Conservation (phyloP, 2,329 filamentous ascomycete genomes). For the Clonostachys byssicola region DNA sequence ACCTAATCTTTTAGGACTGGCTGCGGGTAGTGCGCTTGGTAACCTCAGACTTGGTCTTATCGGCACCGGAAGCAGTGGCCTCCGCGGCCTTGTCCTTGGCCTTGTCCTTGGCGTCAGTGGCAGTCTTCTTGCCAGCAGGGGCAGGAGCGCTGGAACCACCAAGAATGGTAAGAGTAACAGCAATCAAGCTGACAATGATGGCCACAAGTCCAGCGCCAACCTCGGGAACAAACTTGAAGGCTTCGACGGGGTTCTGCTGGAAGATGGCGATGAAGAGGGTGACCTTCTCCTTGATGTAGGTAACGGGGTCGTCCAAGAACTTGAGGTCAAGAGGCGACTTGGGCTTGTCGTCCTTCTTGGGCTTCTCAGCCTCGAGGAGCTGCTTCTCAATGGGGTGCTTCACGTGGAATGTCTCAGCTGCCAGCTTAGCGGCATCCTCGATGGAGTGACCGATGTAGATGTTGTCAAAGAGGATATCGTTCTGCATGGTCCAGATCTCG, state of each 20-base stretch:
- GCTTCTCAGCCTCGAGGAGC: slow-evolving; percentile 73
- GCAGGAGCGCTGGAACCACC: slow-evolving; percentile 57
- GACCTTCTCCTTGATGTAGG: slow-evolving; percentile 87
- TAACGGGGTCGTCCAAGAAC: slow-evolving; percentile 88
- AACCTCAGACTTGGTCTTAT: slow-evolving; percentile 72
- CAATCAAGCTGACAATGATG: slow-evolving; percentile 64
- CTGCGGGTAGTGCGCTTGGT: slow-evolving; percentile 57
- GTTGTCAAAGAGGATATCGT: slow-evolving; percentile 98
- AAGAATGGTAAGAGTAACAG: slow-evolving; percentile 65
- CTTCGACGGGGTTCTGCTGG: slow-evolving; percentile 77
- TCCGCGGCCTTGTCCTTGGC: slow-evolving; percentile 62
- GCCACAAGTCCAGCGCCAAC: slow-evolving; percentile 77
- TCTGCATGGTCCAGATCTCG: slow-evolving; percentile 99
- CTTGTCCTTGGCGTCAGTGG: slow-evolving; percentile 62
- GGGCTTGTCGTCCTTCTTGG: slow-evolving; percentile 62
- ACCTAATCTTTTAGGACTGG: slow-evolving; percentile 36
- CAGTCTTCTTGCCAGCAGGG: slow-evolving; percentile 70
- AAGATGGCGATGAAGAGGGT: slow-evolving; percentile 84
- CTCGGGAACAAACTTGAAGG: slow-evolving; percentile 86
- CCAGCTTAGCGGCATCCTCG: slow-evolving; percentile 85
- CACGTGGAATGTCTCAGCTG: slow-evolving; percentile 82
- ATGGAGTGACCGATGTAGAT: slow-evolving; percentile 99
- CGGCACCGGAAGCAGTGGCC: slow-evolving; percentile 57
- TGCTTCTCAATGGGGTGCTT: slow-evolving; percentile 83
- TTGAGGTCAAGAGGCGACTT: slow-evolving; percentile 73